A percentile compares a stretch with the other conserved stretches of the same genome.
phyloP scores from a whole-genome alignment of 495 filamentous ascomycete genomes.

The Xylaria venustula region DNA sequence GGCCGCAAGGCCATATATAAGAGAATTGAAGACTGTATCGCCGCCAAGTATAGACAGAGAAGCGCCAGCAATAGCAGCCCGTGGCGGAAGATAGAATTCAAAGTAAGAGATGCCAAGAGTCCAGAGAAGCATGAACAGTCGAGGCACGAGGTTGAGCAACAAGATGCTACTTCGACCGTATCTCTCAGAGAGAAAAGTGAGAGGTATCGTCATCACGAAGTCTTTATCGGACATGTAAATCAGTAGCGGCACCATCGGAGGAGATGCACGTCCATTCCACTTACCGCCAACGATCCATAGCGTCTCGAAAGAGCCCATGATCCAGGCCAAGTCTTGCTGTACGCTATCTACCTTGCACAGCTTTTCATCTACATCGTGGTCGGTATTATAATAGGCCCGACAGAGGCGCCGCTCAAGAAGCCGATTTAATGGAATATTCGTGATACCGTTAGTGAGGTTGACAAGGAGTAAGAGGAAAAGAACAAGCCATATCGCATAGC shows the following conservation, averaged over 20 bases:
- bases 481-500: constrained; percentile 27
- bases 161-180: constrained; percentile 37
- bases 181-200: constrained; percentile 38
- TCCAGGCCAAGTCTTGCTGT: constrained; percentile 43
- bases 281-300: constrained; percentile 45
- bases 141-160: constrained; percentile 39
- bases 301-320: constrained; percentile 43
- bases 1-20: constrained; percentile 43
- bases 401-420: constrained; percentile 49
- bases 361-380: constrained; percentile 42
- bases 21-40: constrained; percentile 48
- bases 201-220: constrained; percentile 45
- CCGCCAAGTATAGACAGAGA: constrained; percentile 41
- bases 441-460: constrained; percentile 44
- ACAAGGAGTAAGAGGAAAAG: constrained; percentile 40
- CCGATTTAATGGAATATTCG: constrained; percentile 47
- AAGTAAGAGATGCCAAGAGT: constrained; percentile 40
- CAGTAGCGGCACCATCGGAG: constrained; percentile 8
- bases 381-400: constrained; percentile 39
- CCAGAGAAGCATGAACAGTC: constrained; percentile 41
- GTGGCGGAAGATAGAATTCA: constrained; percentile 33
- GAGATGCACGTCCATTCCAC: constrained; percentile 10
- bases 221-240: constrained; percentile 24
- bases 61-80: constrained; percentile 35
- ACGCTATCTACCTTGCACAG: constrained; percentile 47